Conservation (phyloP, 257 asterid genomes). For the Solanum microdontum region DNA sequence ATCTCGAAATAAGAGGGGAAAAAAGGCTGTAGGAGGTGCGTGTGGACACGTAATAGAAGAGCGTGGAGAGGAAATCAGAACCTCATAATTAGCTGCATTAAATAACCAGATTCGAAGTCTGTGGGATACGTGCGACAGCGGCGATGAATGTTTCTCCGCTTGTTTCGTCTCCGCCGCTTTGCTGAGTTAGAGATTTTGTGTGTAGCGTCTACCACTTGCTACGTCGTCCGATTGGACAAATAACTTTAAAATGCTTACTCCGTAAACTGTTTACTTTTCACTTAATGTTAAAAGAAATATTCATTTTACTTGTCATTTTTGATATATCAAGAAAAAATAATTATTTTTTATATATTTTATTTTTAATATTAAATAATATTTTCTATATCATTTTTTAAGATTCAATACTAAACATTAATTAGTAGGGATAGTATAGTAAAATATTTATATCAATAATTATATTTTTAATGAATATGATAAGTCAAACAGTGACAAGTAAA, state of each 20-base stretch:
- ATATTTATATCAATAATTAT: no score
- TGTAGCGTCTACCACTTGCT: neutral
- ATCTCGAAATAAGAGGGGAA: neutral
- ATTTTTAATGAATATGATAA: no score
- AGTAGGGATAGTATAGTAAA: no score
- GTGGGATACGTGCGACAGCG: neutral
- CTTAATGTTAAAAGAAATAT: no score
- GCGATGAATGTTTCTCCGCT: neutral
- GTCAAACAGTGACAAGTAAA: no score
- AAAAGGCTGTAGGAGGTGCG: neutral
- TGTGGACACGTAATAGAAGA: neutral
- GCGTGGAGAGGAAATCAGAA: neutral
- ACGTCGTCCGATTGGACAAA: neutral
- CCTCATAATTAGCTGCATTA: neutral
- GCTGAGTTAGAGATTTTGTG: neutral
- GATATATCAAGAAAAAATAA: no score
- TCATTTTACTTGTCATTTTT: no score
- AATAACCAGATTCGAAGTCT: neutral
- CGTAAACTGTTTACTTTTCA: no score
- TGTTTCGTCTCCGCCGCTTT: neutral
- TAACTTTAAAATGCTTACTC: neutral
- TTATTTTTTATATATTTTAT: no score
- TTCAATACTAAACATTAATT: no score
- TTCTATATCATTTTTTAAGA: no score
- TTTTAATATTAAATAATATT: no score